These are phyloP conservation scores for Saxophila tyrrhenica DNA, from an alignment of 495 filamentous ascomycete species.

Conservation along the genomic window DNA sequence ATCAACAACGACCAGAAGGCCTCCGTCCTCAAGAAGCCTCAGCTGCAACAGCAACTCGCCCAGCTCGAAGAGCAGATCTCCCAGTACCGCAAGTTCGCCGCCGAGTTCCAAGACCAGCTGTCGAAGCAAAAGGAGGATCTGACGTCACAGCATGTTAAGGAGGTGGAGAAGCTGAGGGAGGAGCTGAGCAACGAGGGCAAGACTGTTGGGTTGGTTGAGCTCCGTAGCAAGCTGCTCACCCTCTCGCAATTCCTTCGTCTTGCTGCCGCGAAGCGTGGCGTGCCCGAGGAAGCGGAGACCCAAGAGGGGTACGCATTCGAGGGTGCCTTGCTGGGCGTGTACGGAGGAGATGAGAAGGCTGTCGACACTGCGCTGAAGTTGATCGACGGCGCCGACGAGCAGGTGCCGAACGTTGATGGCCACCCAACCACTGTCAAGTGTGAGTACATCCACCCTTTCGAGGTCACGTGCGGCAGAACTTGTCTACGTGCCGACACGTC, in stretches of 20 bases:
- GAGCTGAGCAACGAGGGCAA: constrained; percentile 39
- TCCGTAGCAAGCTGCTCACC: constrained; percentile 35
- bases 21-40: constrained; percentile 81
- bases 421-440: constrained; percentile 61
- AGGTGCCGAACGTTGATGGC: constrained; percentile 51
- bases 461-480: constrained; percentile 5
- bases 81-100: constrained; percentile 71
- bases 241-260: constrained; percentile 37
- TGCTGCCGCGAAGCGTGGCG: constrained; percentile 48
- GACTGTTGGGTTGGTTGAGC: constrained; percentile 45
- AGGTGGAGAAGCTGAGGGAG: constrained; percentile 57
- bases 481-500: no score
- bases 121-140: constrained; percentile 59
- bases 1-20: constrained; percentile 91
- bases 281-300: constrained; percentile 47
- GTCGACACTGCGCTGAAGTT: constrained; percentile 76
- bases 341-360: constrained; percentile 71
- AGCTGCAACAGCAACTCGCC: constrained; percentile 57
- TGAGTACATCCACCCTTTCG: constrained; percentile 46
- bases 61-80: constrained; percentile 76
- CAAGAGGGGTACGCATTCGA: constrained; percentile 82
- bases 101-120: constrained; percentile 59
- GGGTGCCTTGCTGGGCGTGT: constrained; percentile 76
- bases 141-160: constrained; percentile 57
- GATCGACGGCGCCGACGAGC: constrained; percentile 68